Evolutionary conservation across 2,329 filamentous ascomycete genomes (phyloP), one percentile per base, ranked within the genome.

Genomic region (Ceratocystis lukuohia): DNA sequence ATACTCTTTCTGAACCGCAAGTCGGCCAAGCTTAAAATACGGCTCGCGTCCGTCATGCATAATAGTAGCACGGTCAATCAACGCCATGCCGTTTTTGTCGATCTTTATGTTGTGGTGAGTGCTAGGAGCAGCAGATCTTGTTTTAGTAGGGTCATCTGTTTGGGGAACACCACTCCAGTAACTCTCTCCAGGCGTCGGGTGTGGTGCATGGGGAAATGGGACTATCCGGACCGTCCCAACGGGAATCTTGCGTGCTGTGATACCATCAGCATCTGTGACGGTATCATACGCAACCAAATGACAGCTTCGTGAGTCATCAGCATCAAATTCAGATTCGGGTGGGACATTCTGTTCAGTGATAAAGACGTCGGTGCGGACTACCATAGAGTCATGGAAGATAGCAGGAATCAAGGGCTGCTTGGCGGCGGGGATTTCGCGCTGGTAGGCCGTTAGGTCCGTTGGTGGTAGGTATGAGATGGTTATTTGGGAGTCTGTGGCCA

Each of bases 221-320:
- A 96, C 88, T 10, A 95, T 79, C 25, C 92, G 85, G 68, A 96
- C 82, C 1, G 88, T 90, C 6, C 87, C 91, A 65, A 93, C 84
- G 61, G 91, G 83, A 28, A 75, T 77, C 70, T 73, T 74, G 46
- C 72, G 71, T 22, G 78, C 80, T 65, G 74, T 76, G 73, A 78
- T 80, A 2, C 56, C 56, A 59, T 59, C 56, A 10, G 28, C 25
- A 1, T n/a, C 6, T 30, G 12, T 25, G 8, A 59, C 75, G 17
- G 81, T 85, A 61, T 84, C 84, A 75, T 96, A 96, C n/a, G 87
- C 79, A 37, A 96, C 87, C 88, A 90, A 96, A 75, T 96, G 91
- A 76, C 87, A 93, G 70, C 85, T 87, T 45, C 89, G 83, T 0
- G 81, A 70, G 74, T 97, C 93, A 73, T 96, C 91, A 0, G 80